Percentiles rank a stretch among this genome's conserved stretches.
Conservation (phyloP, 441 rosid genomes). For the Theobroma grandiflorum region DNA sequence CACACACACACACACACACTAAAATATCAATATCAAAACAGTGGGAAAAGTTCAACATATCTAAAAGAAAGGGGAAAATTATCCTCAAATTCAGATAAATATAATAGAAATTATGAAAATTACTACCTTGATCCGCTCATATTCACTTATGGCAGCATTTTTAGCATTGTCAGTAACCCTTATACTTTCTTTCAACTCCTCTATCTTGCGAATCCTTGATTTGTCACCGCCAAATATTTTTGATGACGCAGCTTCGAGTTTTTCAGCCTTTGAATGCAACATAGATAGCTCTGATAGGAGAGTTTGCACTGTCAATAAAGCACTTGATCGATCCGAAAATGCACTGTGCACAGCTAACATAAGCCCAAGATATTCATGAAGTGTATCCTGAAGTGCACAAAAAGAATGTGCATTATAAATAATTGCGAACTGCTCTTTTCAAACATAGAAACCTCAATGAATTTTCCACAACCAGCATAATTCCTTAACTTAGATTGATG, state of each 20-base stretch:
- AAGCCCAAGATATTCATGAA: slow-evolving; percentile 86
- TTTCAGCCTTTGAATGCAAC: slow-evolving; percentile 71
- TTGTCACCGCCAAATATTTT: slow-evolving; percentile 96
- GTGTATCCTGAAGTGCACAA: slow-evolving; percentile 62
- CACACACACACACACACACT: background rate
- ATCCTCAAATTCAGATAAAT: slow-evolving; percentile 16
- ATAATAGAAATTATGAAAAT: background rate
- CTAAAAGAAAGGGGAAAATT: background rate
- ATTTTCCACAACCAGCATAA: background rate
- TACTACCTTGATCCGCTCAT: slow-evolving; percentile 87
- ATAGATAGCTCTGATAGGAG: slow-evolving; percentile 81
- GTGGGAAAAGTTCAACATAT: slow-evolving; percentile 7
- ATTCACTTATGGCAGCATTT: slow-evolving; percentile 76
- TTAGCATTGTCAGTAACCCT: slow-evolving; percentile 80
- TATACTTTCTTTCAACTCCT: slow-evolving; percentile 84
- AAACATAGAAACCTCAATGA: background rate
- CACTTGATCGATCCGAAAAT: slow-evolving; percentile 86
- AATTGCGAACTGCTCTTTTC: background rate
- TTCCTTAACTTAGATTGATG: background rate
- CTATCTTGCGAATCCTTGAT: slow-evolving; percentile 80
- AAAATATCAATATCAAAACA: background rate
- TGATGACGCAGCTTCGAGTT: slow-evolving; percentile 90
- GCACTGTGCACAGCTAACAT: slow-evolving; percentile 86
- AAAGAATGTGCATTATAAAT: slow-evolving; percentile 14
- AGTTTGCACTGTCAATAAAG: slow-evolving; percentile 87